Evolutionary conservation across 495 filamentous ascomycete species (phyloP), one percentile per base, ranked within the genome.

Genomic region (Aspergillus mulundensis): DNA sequence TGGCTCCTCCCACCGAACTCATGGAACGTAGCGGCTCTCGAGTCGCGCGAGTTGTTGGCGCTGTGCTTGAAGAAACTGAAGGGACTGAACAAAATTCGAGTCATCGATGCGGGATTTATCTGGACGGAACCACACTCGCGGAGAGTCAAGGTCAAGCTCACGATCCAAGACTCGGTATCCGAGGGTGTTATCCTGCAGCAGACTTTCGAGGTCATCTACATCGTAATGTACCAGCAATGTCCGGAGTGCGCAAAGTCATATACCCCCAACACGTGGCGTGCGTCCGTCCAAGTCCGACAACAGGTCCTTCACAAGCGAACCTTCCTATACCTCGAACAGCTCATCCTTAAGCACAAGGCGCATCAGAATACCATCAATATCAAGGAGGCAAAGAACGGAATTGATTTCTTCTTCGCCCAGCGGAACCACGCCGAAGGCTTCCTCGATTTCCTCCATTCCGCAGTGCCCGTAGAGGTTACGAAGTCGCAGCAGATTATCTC

Each of bases 41-140:
- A 97, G 67, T 94, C 89, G 20, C 83, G 90, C 70, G 94, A 97
- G 70, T 74, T 98, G 45, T 76, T 98, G 20, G 92, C 94, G 14
- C 69, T 97, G 20, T 98, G 93, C 75, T 73, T 98, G 49, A 81
- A 87, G 63, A 90, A 88, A 63, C 68, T 98, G 50, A 78, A 83
- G 51, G 91, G 92, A 34, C 71, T 98, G 53, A 81, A 82, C 63
- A 94, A 90, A 74, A 88, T 95, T 45, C 79, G 93, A 39, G 91
- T 98, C 56, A 90, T 94, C 62, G 94, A 98, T 64, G 93, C 93
- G 21, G 87, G 84, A 61, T 98, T 98, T 66, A 90, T 96, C 61
- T 98, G 93, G 93, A 98, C 93, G 1, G 93, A 98, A 71, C 93
- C 93, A 5, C 94, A 98, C 76, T 95, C 89, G 44, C 78, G 90